Evolutionary conservation across 1,284 basidiomycete genomes (phyloP).

Genomic region (Apiotrichum veenhuisii): DNA sequence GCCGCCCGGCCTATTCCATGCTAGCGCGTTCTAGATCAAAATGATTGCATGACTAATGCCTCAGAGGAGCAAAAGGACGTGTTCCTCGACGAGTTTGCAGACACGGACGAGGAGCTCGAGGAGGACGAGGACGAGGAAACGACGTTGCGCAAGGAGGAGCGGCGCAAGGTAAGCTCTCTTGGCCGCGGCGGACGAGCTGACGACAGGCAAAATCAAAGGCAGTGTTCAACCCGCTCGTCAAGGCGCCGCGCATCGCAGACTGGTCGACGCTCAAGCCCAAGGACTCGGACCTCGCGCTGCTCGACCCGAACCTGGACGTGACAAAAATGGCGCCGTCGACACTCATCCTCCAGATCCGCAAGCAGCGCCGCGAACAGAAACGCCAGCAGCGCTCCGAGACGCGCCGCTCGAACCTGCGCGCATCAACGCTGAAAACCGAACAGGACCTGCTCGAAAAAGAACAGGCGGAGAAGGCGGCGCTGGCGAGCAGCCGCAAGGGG

Average conservation of each 20-base stretch:
- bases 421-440: constrained; percentile 40
- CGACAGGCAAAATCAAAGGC: constrained; percentile 35
- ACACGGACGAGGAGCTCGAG: constrained; percentile 45
- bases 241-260: constrained; percentile 10
- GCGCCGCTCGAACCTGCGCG: constrained; percentile 39
- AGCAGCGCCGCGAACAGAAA: constrained; percentile 38
- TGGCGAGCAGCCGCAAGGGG: constrained; percentile 12
- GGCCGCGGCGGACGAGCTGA: neutral
- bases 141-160: constrained; percentile 31
- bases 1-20: no score
- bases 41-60: no score
- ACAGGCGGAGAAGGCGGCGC: constrained; percentile 19
- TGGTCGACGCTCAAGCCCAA: constrained; percentile 11
- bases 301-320: constrained; percentile 34
- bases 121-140: constrained; percentile 40
- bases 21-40: no score
- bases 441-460: constrained; percentile 33
- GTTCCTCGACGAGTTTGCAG: constrained; percentile 46
- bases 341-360: constrained; percentile 38
- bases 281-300: constrained; percentile 15
- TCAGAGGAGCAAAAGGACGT: constrained; percentile 39
- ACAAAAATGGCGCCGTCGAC: constrained; percentile 43
- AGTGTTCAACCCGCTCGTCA: constrained; percentile 32
- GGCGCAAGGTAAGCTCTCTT: constrained; percentile 28
- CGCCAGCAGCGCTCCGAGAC: constrained; percentile 33